Percentiles rank a stretch among this genome's conserved stretches.
phyloP scores from a whole-genome alignment of 495 filamentous ascomycete species.

The Neurospora terricola region DNA sequence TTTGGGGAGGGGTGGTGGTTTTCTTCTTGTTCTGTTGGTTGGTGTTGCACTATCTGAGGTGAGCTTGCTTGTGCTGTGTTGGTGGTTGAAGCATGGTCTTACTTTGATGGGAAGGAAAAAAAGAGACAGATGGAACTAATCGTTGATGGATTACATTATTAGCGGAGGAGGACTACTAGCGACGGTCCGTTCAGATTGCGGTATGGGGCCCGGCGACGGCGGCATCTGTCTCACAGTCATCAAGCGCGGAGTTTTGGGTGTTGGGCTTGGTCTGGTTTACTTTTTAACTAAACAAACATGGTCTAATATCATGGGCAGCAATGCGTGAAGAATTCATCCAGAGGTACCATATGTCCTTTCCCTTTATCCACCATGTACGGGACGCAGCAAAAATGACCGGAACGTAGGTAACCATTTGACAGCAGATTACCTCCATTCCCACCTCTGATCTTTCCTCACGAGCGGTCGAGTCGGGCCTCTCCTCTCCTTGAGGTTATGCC shows the following conservation, averaged over 20 bases:
- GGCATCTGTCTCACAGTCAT: neutral
- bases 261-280: neutral
- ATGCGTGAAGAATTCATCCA: neutral
- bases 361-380: neutral
- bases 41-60: constrained; percentile 75
- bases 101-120: neutral
- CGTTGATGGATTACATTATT: neutral
- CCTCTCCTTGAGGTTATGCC: neutral
- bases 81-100: neutral
- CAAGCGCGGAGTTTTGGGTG: neutral
- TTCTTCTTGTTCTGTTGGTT: constrained; percentile 91
- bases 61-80: constrained; percentile 8
- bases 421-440: neutral
- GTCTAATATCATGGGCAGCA: neutral
- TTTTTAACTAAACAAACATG: neutral
- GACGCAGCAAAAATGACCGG: neutral
- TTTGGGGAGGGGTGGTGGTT: constrained; percentile 76
- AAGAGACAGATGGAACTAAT: neutral
- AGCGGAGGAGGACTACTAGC: neutral
- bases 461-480: neutral
- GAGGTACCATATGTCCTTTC: neutral
- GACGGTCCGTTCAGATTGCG: neutral
- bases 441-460: neutral
- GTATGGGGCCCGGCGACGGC: neutral
- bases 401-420: neutral